phyloP scores from a whole-genome alignment of 169 alveolate species.

The Amoebophrya sp. region DNA sequence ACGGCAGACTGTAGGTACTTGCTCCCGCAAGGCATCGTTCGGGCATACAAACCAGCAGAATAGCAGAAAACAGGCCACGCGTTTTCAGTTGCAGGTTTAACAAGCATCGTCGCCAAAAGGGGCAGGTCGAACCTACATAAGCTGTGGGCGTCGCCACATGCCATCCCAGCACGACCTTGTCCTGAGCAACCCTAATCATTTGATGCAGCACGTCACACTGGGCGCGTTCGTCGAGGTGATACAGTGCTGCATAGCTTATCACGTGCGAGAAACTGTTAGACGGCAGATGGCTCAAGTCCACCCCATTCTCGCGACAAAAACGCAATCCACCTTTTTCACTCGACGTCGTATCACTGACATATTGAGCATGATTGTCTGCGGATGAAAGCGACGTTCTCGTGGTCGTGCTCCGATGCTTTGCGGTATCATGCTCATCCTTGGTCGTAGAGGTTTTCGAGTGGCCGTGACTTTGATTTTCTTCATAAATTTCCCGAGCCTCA shows the following conservation, averaged over 20 bases:
- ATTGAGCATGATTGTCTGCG: not conserved
- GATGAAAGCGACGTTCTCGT: not conserved
- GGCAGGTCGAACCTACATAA: not conserved
- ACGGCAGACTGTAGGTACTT: not conserved
- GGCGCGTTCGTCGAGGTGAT: not conserved
- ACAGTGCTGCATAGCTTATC: not conserved
- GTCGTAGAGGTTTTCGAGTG: not conserved
- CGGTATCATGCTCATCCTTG: not conserved
- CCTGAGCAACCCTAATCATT: not conserved
- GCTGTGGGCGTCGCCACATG: not conserved
- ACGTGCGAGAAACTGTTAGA: not conserved
- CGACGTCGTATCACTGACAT: not conserved
- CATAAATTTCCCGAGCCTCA: not conserved
- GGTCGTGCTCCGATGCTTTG: not conserved
- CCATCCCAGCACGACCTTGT: not conserved
- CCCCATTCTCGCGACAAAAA: not conserved
- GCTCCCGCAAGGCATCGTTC: not conserved
- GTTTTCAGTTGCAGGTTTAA: not conserved
- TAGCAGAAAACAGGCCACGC: not conserved
- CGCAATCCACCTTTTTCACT: not conserved
- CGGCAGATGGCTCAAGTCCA: not conserved
- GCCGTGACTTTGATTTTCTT: not conserved
- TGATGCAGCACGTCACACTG: slow-evolving; percentile 15
- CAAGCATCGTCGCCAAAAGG: not conserved
- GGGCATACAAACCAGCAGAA: not conserved